These are phyloP conservation scores for Citrullus amarus DNA, from an alignment of 306 rosid species.

Conservation along the genomic window DNA sequence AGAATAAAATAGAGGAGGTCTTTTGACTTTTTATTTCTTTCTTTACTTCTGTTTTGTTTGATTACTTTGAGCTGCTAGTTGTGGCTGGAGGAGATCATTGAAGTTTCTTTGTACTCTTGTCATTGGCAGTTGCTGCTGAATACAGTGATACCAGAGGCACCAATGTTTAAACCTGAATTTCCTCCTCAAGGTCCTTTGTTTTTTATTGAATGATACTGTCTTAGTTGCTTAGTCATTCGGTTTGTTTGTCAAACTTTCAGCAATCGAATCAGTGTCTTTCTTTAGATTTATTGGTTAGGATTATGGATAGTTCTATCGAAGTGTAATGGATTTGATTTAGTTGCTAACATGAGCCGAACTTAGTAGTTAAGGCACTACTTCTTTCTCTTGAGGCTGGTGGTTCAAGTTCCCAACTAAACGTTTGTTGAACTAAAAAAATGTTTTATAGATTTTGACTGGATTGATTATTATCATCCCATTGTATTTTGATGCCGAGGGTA, in stretches of 20 bases:
- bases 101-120: constrained; percentile 3
- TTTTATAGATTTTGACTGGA: not conserved
- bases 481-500: not conserved
- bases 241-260: not conserved
- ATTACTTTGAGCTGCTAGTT: not conserved
- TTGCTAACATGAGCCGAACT: no score
- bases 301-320: not conserved
- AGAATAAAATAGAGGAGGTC: constrained; percentile 60
- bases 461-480: not conserved
- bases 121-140: constrained; percentile 47
- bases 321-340: not conserved
- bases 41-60: not conserved
- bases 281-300: not conserved
- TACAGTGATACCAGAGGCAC: constrained; percentile 68
- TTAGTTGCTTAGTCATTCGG: not conserved
- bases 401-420: not conserved
- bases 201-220: not conserved
- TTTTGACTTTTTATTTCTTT: not conserved
- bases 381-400: not conserved
- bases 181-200: constrained; percentile 71
- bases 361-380: no score
- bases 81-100: not conserved
- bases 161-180: constrained; percentile 93
- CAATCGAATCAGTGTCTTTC: not conserved
- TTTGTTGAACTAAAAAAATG: not conserved